Conservation (phyloP, 2,329 filamentous ascomycete species). For the Alternaria sp. region DNA sequence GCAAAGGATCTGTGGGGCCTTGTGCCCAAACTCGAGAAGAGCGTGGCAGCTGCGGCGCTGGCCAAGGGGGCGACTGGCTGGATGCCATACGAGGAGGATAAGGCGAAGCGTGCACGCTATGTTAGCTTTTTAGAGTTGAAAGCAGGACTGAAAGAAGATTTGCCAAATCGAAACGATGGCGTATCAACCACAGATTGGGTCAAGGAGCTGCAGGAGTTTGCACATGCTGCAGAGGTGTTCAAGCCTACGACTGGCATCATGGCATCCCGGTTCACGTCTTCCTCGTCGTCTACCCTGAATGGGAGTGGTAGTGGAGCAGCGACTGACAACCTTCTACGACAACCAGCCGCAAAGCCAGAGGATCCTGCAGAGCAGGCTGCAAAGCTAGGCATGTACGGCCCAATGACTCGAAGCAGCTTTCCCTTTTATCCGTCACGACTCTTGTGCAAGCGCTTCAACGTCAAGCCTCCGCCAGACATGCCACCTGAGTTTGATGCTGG, state of each 20-base stretch:
- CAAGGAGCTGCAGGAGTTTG: conserved; percentile 81
- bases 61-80: conserved; percentile 66
- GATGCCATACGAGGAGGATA: conserved; percentile 86
- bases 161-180: conserved; percentile 64
- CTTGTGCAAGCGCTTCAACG: conserved; percentile 93
- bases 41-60: conserved; percentile 56
- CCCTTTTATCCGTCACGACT: conserved; percentile 83
- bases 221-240: conserved; percentile 79
- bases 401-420: conserved; percentile 76
- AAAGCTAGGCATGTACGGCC: conserved; percentile 89
- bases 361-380: conserved; percentile 89
- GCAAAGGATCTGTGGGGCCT: conserved; percentile 62
- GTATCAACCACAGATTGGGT: conserved; percentile 76
- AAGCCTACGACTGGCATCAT: conserved; percentile 91
- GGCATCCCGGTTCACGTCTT: conserved; percentile 87
- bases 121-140: conserved; percentile 80
- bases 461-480: conserved; percentile 76
- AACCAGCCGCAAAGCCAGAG: conserved; percentile 64
- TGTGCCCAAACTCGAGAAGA: conserved; percentile 54
- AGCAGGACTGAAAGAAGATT: conserved; percentile 64
- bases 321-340: conserved; percentile 53
- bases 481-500: conserved; percentile 56
- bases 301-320: conserved; percentile 26
- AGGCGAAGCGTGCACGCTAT: conserved; percentile 81
- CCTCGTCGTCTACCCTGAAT: conserved; percentile 49